A percentile compares a stretch with the other conserved stretches of the same genome.
These are phyloP conservation scores for Articulospora tetracladia DNA, from an alignment of 495 filamentous ascomycete genomes.

Conservation along the genomic window DNA sequence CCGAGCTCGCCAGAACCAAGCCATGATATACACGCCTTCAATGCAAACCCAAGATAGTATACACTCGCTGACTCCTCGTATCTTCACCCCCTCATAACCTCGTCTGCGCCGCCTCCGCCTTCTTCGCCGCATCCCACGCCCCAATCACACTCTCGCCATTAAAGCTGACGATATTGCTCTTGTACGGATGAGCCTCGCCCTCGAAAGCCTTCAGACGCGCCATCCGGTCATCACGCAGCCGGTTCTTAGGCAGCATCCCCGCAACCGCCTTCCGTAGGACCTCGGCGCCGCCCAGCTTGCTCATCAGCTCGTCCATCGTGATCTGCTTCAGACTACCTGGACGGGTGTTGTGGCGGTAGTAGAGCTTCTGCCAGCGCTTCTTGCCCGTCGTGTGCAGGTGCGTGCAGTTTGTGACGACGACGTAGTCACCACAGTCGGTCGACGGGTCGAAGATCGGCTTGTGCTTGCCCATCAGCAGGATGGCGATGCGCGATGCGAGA, in stretches of 20 bases:
- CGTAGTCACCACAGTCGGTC: slow-evolving; percentile 98
- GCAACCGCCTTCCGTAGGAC: slow-evolving; percentile 86
- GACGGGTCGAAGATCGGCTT: slow-evolving; percentile 96
- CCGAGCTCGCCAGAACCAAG: neutral
- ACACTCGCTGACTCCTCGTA: slow-evolving; percentile 2
- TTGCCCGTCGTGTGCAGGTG: slow-evolving; percentile 84
- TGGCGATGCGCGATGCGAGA: slow-evolving; percentile 85
- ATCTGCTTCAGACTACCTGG: slow-evolving; percentile 83
- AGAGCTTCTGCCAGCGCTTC: slow-evolving; percentile 90
- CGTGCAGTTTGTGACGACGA: slow-evolving; percentile 86
- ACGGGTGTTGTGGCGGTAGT: slow-evolving; percentile 88
- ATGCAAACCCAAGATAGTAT: neutral
- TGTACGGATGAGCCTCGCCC: slow-evolving; percentile 84
- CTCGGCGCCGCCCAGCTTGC: slow-evolving; percentile 91
- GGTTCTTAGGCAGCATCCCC: slow-evolving; percentile 98
- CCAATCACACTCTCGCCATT: slow-evolving; percentile 34
- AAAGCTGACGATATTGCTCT: slow-evolving; percentile 78
- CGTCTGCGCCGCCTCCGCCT: slow-evolving; percentile 1
- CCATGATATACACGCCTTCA: slow-evolving; percentile 2
- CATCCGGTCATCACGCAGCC: slow-evolving; percentile 78
- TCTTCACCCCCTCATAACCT: slow-evolving; percentile 14
- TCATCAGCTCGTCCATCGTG: slow-evolving; percentile 92
- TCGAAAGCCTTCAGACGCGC: slow-evolving; percentile 95
- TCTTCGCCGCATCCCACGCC: slow-evolving; percentile 15
- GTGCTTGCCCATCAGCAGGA: slow-evolving; percentile 96